Evolutionary conservation across 352 stramenopile species (phyloP).

Genomic region (Globisporangium canariense): DNA sequence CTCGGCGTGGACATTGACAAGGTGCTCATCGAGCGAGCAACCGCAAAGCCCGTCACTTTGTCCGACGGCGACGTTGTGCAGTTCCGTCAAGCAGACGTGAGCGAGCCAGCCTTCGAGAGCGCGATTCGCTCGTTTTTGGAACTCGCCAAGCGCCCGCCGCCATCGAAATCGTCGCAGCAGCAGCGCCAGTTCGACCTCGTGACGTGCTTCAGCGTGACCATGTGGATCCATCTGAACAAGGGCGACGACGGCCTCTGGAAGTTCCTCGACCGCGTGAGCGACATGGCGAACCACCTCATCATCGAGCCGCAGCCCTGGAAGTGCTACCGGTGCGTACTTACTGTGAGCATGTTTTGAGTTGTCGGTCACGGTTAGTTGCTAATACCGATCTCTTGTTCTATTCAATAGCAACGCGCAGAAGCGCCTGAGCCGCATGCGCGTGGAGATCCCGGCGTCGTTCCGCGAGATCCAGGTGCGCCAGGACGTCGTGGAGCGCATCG

Average conservation of each 20-base stretch:
- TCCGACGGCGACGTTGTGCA: slow-evolving; percentile 33
- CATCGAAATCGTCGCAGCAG: slow-evolving; percentile 10
- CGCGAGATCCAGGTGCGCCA: slow-evolving; percentile 50
- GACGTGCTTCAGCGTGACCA: slow-evolving; percentile 83
- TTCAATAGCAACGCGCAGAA: slow-evolving; percentile 58
- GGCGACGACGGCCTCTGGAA: slow-evolving; percentile 75
- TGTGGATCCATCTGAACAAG: slow-evolving; percentile 89
- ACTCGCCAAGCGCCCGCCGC: slow-evolving; percentile 30
- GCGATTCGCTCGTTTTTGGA: slow-evolving; percentile 42
- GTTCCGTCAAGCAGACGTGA: slow-evolving; percentile 62
- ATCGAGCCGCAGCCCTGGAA: slow-evolving; percentile 85
- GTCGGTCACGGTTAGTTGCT: neutral
- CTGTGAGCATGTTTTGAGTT: neutral
- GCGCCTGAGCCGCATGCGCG: slow-evolving; percentile 49
- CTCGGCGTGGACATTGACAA: slow-evolving; percentile 76
- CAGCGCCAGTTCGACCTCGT: slow-evolving; percentile 63
- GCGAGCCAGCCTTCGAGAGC: slow-evolving; percentile 39
- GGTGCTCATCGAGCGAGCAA: slow-evolving; percentile 55
- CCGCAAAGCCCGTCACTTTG: slow-evolving; percentile 33
- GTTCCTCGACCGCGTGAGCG: slow-evolving; percentile 60
- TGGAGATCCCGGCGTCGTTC: slow-evolving; percentile 58
- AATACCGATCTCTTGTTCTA: neutral
- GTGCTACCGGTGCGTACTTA: slow-evolving; percentile 60
- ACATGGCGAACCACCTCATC: slow-evolving; percentile 67
- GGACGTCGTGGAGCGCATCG: slow-evolving; percentile 65